Evolutionary conservation across 306 rosid species (phyloP), one percentile per base, ranked within the genome.

Genomic region (Vigna nakashimae): DNA sequence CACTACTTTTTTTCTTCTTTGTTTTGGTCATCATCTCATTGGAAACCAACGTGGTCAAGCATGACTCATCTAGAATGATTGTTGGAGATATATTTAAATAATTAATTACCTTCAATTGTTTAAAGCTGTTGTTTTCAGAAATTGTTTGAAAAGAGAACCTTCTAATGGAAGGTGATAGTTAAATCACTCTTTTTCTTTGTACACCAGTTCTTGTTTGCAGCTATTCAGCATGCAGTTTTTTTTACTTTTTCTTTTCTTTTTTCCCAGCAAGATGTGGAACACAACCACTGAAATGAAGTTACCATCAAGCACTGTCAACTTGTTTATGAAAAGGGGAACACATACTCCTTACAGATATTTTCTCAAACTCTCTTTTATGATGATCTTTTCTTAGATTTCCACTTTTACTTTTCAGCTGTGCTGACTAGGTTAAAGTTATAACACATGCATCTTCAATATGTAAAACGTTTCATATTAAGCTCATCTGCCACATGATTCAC

Each of bases 321-420:
- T 76, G 82, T 66, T 80, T 55, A 9, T 80, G 52, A 46, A 74
- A 71, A 49, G 52, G 79, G 79, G 86, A 82, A 64, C 81, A 81
- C 48, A 6, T 36, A 26, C 9, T 48, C 60, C 72, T 17, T 36
- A 15, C 8, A 56, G 46, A 63, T 56, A 22, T 17, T 74, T 63
- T 65, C 63, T 78, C 30, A 1, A 15, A 40, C 73, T 56, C 71
- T 70, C 79, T 51, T 75, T 38, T 46, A 65, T 58, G 59, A 69
- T 57, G 32, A 76, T 78, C 4, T 73, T 56, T 72, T 46, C 51
- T 73, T 74, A 51, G 51, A 50, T 58, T 65, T 72, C 9, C 48
- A 2, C 76, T 57, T 74, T 49, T 62, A 1, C 9, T 69, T n/a
- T 64, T 45, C 26, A 58, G 58, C 48, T 51, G 53, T 48, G 17